Percentiles rank a stretch among this genome's conserved stretches.
These are phyloP conservation scores for Claviceps sp. DNA, from an alignment of 2,329 filamentous ascomycete genomes.

Conservation along the genomic window DNA sequence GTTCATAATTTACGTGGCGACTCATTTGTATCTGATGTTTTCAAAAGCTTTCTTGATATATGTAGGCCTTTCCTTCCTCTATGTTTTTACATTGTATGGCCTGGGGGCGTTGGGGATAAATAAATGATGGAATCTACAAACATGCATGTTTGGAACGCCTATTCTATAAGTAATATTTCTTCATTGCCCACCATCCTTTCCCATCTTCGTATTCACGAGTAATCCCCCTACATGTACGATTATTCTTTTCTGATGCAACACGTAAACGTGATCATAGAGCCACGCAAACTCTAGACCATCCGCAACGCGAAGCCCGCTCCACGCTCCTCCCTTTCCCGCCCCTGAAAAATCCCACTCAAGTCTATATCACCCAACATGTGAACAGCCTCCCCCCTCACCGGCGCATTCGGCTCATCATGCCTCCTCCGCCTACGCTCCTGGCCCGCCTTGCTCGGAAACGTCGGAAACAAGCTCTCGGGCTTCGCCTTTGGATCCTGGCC, in stretches of 20 bases:
- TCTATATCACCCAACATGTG: conserved; percentile 40
- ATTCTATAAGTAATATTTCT: too few species aligned
- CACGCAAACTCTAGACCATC: conserved; percentile 30
- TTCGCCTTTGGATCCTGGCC: conserved; percentile 81
- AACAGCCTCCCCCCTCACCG: conserved; percentile 56
- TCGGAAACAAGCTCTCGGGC: conserved; percentile 84
- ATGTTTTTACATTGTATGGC: not conserved
- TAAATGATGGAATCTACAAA: too few species aligned
- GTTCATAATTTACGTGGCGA: not conserved
- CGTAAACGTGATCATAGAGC: not conserved
- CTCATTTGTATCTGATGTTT: not conserved
- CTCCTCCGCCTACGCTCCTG: conserved; percentile 66
- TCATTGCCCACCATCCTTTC: too few species aligned
- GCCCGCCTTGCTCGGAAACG: conserved; percentile 88
- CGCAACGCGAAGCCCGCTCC: conserved; percentile 55
- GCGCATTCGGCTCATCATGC: conserved; percentile 60
- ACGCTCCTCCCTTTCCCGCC: conserved; percentile 48
- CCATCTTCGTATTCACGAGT: too few species aligned
- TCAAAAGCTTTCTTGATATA: not conserved
- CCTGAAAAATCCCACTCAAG: conserved; percentile 58
- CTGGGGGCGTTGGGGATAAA: not conserved
- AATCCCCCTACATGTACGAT: too few species aligned
- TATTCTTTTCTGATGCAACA: not conserved
- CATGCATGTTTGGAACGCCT: not conserved
- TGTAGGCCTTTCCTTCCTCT: not conserved